These are phyloP conservation scores for Cladorrhinum samala DNA, from an alignment of 495 filamentous ascomycete species.

Conservation along the genomic window DNA sequence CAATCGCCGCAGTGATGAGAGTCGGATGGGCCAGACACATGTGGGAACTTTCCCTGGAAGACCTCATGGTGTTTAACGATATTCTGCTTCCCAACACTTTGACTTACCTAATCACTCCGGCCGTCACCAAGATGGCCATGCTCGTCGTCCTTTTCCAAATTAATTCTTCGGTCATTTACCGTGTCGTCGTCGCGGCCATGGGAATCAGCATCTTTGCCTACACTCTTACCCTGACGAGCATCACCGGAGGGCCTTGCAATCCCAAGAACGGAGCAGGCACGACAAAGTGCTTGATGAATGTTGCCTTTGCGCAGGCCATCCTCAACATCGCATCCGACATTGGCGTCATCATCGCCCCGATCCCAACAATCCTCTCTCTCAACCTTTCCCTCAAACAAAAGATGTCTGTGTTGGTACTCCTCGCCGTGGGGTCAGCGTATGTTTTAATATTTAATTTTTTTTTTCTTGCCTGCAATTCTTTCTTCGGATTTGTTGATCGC, in stretches of 20 bases:
- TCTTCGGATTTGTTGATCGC: too few species aligned
- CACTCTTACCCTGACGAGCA: slow-evolving; percentile 12
- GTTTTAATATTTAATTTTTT: too few species aligned
- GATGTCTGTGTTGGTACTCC: slow-evolving; percentile 10
- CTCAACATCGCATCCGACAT: slow-evolving; percentile 38
- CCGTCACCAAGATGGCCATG: slow-evolving; percentile 21
- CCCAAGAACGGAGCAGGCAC: slow-evolving; percentile 5
- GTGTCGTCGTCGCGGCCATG: slow-evolving; percentile 6
- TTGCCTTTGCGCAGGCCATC: slow-evolving; percentile 29
- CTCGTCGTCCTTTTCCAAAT: slow-evolving; percentile 13
- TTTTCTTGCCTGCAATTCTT: neutral
- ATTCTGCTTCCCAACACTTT: slow-evolving; percentile 15
- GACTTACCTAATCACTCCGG: slow-evolving; percentile 17
- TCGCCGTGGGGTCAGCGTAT: slow-evolving; percentile 19
- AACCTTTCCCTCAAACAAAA: slow-evolving; percentile 16
- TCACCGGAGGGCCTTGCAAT: slow-evolving; percentile 18
- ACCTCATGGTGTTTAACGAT: slow-evolving; percentile 12
- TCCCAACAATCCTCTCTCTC: slow-evolving; percentile 32
- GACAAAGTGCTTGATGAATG: slow-evolving; percentile 15
- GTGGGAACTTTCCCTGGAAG: neutral
- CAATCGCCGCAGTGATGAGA: slow-evolving; percentile 10
- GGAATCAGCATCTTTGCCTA: slow-evolving; percentile 14
- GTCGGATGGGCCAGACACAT: slow-evolving; percentile 13
- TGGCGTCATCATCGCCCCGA: slow-evolving; percentile 33
- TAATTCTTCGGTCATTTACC: slow-evolving; percentile 13